Conservation (phyloP, 148 eudicot genomes). For the Chenopodium suecicum region DNA sequence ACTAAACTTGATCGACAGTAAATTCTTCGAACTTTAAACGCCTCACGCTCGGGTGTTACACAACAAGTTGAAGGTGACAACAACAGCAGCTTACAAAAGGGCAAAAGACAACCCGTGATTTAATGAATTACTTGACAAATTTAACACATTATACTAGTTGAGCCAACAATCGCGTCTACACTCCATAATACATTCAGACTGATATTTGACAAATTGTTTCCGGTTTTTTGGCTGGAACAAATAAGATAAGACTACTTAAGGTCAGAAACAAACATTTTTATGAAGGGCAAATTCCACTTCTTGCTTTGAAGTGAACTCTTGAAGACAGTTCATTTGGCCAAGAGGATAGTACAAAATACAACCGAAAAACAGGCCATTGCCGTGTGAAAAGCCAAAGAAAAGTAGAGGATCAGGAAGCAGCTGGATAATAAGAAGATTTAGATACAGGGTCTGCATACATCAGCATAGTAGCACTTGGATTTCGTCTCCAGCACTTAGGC, state of each 20-base stretch:
- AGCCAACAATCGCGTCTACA: neutral
- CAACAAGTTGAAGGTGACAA: neutral
- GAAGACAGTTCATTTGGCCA: conserved; percentile 12
- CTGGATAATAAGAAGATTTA: conserved; percentile 14
- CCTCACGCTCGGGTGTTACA: neutral
- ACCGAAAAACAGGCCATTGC: neutral
- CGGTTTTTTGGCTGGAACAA: neutral
- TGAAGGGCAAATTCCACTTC: conserved; percentile 10
- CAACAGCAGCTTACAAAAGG: neutral
- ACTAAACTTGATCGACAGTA: neutral
- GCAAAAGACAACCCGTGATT: conserved; percentile 2
- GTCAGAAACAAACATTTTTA: neutral
- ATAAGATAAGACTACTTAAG: neutral
- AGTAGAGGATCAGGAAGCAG: neutral
- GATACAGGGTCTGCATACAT: conserved; percentile 10
- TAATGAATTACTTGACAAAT: neutral
- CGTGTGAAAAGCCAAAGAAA: neutral
- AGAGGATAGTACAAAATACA: conserved; percentile 3
- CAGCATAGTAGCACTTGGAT: neutral
- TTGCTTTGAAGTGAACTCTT: conserved; percentile 19
- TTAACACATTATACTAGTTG: neutral
- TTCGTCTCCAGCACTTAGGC: conserved; percentile 38
- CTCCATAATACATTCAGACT: neutral
- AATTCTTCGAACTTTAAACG: neutral
- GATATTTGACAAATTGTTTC: conserved; percentile 9